Evolutionary conservation across 805 yeast genomes (phyloP).

Genomic region (Hanseniaspora vineae): DNA sequence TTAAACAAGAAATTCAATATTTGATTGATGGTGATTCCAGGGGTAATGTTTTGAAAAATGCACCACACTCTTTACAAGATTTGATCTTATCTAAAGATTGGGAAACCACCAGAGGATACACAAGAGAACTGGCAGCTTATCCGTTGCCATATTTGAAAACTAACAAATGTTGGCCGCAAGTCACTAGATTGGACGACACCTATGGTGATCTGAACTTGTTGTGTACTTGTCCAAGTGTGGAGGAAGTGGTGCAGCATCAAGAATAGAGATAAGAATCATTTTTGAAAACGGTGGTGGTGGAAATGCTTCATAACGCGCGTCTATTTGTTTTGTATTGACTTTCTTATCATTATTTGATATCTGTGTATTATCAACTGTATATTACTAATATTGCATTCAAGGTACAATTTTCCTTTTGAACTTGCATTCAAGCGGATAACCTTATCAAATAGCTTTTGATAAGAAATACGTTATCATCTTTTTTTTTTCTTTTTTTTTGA

Average conservation of each 20-base stretch:
- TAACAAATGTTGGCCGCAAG: conserved; percentile 91
- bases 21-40: conserved; percentile 52
- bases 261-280: background rate
- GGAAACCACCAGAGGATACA: conserved; percentile 66
- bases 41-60: conserved; percentile 66
- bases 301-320: too few species aligned
- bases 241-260: conserved; percentile 39
- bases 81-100: conserved; percentile 58
- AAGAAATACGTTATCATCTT: too few species aligned
- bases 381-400: too few species aligned
- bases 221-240: conserved; percentile 88
- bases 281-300: too few species aligned
- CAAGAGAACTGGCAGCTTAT: conserved; percentile 80
- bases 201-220: conserved; percentile 86
- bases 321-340: too few species aligned
- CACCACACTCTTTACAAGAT: conserved; percentile 86
- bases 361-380: too few species aligned
- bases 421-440: too few species aligned
- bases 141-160: conserved; percentile 65
- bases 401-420: too few species aligned
- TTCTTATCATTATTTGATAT: too few species aligned
- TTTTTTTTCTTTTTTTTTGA: too few species aligned
- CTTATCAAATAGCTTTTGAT: too few species aligned
- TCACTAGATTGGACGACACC: conserved; percentile 84
- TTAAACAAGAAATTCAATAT: conserved; percentile 68